phyloP scores from a whole-genome alignment of 768 basidiomycete species.

The Amanita exitialis region DNA sequence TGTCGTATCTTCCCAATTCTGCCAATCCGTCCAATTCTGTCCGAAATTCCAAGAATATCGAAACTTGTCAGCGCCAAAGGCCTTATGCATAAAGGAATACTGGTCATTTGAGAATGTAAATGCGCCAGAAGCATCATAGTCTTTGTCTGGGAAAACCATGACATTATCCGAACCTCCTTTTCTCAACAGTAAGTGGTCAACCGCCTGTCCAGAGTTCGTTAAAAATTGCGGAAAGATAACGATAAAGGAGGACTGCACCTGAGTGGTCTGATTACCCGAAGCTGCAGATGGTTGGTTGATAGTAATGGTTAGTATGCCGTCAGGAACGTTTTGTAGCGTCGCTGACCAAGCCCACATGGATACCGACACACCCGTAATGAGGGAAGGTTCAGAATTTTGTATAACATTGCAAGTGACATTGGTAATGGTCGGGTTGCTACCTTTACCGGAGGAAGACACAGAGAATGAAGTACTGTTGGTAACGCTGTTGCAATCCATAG shows the following conservation, averaged over 20 bases:
- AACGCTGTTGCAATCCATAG: constrained; percentile 67
- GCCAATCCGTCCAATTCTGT: constrained; percentile 76
- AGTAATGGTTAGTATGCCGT: constrained; percentile 73
- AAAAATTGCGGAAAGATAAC: constrained; percentile 4
- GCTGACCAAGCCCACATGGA: constrained; percentile 69
- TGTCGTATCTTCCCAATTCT: constrained; percentile 65
- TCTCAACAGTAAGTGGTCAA: constrained; percentile 71
- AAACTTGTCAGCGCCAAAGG: constrained; percentile 80
- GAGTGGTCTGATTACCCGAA: constrained; percentile 35
- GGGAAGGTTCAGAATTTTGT: constrained; percentile 34
- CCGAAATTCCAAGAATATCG: constrained; percentile 86
- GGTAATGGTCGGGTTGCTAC: constrained; percentile 43
- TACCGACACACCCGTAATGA: constrained; percentile 40
- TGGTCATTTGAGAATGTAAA: constrained; percentile 50
- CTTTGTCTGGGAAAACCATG: constrained; percentile 79
- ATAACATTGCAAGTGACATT: constrained; percentile 39
- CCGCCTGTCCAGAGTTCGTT: constrained; percentile 27
- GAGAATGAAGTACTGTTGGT: constrained; percentile 54
- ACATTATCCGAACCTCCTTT: constrained; percentile 70
- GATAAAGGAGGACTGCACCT: constrained; percentile 29
- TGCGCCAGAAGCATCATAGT: constrained; percentile 54
- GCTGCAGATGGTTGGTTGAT: constrained; percentile 43
- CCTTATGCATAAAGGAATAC: constrained; percentile 74
- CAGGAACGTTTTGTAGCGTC: constrained; percentile 65
- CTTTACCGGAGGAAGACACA: constrained; percentile 59